Evolutionary conservation across 768 basidiomycete genomes (phyloP).

Genomic region (Sarcodon aspratus): DNA sequence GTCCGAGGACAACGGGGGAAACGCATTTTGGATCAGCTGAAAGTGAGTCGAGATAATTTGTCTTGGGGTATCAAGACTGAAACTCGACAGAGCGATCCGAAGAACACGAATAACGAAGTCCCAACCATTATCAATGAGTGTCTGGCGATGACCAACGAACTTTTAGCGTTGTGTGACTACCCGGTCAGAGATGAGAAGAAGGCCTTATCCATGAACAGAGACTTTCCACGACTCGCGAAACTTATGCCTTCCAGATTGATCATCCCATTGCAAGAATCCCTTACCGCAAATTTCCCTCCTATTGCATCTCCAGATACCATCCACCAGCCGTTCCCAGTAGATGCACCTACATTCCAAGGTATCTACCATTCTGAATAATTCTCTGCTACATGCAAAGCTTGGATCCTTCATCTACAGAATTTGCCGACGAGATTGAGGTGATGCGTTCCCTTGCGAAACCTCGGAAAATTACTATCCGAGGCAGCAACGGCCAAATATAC

Average conservation of each 20-base stretch:
- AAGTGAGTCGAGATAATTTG: constrained; percentile 26
- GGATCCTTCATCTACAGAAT: constrained; percentile 32
- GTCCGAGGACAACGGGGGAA: constrained; percentile 51
- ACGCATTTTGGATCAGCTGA: constrained; percentile 43
- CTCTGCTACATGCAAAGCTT: background rate
- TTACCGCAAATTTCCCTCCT: constrained; percentile 83
- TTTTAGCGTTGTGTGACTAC: constrained; percentile 57
- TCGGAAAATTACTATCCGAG: constrained; percentile 77
- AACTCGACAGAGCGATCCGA: constrained; percentile 33
- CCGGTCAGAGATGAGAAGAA: constrained; percentile 27
- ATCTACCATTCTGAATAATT: constrained; percentile 10
- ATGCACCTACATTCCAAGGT: constrained; percentile 73
- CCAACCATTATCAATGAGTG: constrained; percentile 41
- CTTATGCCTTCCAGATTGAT: constrained; percentile 62
- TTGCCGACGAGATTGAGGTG: constrained; percentile 74
- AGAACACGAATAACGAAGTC: constrained; percentile 20
- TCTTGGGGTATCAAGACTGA: constrained; percentile 12
- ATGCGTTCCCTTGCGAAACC: constrained; percentile 91
- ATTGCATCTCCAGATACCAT: constrained; percentile 44
- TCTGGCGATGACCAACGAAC: constrained; percentile 52
- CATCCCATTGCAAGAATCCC: constrained; percentile 86
- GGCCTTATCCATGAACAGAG: constrained; percentile 37
- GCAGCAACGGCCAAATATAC: constrained; percentile 75
- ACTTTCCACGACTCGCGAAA: constrained; percentile 40
- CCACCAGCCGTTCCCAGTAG: constrained; percentile 73